Conservation (phyloP, 148 eudicot species). For the Rhododendron simsii region DNA sequence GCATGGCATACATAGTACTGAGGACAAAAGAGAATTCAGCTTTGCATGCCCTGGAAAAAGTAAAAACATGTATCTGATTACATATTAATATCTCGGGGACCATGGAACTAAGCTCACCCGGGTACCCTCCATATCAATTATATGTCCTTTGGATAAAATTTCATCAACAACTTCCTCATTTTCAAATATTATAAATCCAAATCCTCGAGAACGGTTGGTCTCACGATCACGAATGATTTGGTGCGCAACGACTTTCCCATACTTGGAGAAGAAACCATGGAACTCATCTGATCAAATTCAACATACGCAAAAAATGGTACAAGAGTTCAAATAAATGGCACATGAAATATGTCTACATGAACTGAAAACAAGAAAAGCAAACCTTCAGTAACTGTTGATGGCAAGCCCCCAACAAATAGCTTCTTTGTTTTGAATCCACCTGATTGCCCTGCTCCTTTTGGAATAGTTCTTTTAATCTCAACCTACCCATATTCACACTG, state of each 20-base stretch:
- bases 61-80: constrained; percentile 4
- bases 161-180: constrained; percentile 65
- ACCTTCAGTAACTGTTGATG: constrained; percentile 63
- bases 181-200: constrained; percentile 71
- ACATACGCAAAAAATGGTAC: constrained; percentile 6
- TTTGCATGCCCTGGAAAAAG: not conserved
- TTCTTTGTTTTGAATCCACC: constrained; percentile 70
- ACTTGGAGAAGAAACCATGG: constrained; percentile 54
- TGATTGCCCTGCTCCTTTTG: constrained; percentile 61
- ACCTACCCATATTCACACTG: constrained; percentile 33
- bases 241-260: constrained; percentile 57
- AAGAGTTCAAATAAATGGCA: not conserved
- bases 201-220: constrained; percentile 70
- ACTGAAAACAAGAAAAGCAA: not conserved
- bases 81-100: not conserved
- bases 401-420: constrained; percentile 76
- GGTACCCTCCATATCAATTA: constrained; percentile 67
- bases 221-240: constrained; percentile 70
- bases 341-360: not conserved
- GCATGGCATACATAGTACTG: not conserved
- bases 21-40: not conserved
- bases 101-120: constrained; percentile 42
- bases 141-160: constrained; percentile 52
- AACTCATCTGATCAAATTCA: constrained; percentile 45
- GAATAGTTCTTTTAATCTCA: constrained; percentile 81